Conservation (phyloP, 2,329 filamentous ascomycete genomes). For the Botrytis pseudocinerea region DNA sequence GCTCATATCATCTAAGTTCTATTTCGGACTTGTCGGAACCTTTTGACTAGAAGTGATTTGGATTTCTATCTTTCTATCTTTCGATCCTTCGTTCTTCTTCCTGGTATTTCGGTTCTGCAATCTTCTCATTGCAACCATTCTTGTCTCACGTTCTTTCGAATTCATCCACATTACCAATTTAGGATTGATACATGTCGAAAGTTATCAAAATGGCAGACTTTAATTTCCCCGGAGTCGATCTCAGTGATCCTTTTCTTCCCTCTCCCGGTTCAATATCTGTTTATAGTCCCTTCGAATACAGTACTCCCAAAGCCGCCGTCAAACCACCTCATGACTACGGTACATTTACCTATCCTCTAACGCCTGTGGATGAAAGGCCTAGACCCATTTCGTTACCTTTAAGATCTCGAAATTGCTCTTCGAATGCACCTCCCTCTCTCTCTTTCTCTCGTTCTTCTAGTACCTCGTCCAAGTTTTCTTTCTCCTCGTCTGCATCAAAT, state of each 20-base stretch:
- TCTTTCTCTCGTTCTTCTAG: slow-evolving; percentile 16
- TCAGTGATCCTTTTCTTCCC: slow-evolving; percentile 18
- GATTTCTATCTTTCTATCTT: not conserved
- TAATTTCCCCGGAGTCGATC: slow-evolving; percentile 15
- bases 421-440: not conserved
- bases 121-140: not conserved
- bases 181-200: not conserved
- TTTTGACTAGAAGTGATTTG: not conserved
- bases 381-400: not conserved
- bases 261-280: not conserved
- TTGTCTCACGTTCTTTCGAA: not conserved
- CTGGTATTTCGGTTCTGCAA: not conserved
- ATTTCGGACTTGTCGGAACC: not conserved
- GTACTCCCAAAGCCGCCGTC: not conserved
- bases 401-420: not conserved
- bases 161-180: not conserved
- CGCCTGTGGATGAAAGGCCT: not conserved
- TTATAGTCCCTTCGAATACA: slow-evolving; percentile 11
- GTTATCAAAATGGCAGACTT: slow-evolving; percentile 9
- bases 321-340: slow-evolving; percentile 13
- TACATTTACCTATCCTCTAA: slow-evolving; percentile 8
- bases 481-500: not conserved
- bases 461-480: not conserved
- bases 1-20: not conserved
- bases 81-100: not conserved